These are phyloP conservation scores for Neocallimastix lanati DNA, from an alignment of 192 early-diverging fungal genomes.

Conservation along the genomic window DNA sequence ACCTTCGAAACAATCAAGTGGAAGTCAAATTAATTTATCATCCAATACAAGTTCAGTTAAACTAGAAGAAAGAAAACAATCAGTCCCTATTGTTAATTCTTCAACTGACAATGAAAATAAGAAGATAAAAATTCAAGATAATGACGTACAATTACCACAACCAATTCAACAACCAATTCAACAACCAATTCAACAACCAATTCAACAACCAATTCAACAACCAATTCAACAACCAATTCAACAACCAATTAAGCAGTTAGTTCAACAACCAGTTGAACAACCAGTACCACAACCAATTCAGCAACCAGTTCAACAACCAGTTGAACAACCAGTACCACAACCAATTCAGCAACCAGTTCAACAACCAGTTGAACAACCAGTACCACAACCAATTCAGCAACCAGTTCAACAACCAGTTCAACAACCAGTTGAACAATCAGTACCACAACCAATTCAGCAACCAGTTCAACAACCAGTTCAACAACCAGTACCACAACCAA, in stretches of 20 bases:
- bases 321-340: neutral
- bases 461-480: neutral
- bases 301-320: neutral
- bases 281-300: neutral
- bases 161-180: neutral
- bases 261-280: neutral
- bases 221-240: neutral
- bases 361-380: neutral
- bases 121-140: neutral
- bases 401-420: neutral
- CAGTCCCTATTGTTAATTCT: too few species aligned
- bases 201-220: neutral
- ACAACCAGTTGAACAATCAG: neutral
- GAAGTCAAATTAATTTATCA: conserved; percentile 4
- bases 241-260: neutral
- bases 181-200: neutral
- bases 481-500: neutral
- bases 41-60: too few species aligned
- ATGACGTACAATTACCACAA: neutral
- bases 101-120: neutral
- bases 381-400: neutral
- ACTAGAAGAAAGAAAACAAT: too few species aligned
- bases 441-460: neutral
- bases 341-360: neutral
- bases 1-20: neutral